Evolutionary conservation across 345 rosid genomes (phyloP).

Genomic region (Populus ilicifolia): DNA sequence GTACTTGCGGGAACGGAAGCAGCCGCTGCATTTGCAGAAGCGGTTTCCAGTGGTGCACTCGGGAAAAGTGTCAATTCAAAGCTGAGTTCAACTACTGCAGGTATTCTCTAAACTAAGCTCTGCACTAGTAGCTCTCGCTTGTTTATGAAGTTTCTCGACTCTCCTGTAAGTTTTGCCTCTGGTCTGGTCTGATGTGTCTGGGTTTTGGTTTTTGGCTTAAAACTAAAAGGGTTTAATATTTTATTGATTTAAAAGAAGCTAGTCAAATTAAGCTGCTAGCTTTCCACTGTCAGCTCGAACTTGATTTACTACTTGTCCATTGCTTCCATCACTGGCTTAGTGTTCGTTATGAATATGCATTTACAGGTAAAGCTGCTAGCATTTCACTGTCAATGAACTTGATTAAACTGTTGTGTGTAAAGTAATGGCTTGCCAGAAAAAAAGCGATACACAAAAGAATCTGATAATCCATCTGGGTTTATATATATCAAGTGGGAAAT

Average conservation of each 20-base stretch:
- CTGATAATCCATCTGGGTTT: not conserved
- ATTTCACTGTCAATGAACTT: not conserved
- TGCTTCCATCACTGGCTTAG: not conserved
- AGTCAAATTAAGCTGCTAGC: not conserved
- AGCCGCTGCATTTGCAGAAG: slow-evolving; percentile 87
- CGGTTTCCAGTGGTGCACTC: slow-evolving; percentile 81
- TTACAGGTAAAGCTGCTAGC: not conserved
- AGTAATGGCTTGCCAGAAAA: not conserved
- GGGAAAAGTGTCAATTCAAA: slow-evolving; percentile 67
- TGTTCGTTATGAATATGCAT: too few relatives aligned
- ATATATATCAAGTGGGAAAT: not conserved
- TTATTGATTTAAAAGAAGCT: not conserved
- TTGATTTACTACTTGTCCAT: not conserved
- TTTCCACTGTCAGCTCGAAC: not conserved
- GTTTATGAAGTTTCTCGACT: slow-evolving; percentile 81
- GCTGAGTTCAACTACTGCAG: slow-evolving; percentile 72
- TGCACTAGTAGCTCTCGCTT: slow-evolving; percentile 79
- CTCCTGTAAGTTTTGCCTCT: slow-evolving; percentile 39
- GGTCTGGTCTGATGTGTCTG: not conserved
- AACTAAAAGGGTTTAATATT: too few relatives aligned
- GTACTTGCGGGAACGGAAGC: slow-evolving; percentile 84
- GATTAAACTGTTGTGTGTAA: not conserved
- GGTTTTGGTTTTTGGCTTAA: not conserved
- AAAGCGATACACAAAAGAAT: too few relatives aligned
- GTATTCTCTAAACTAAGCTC: slow-evolving; percentile 78